Evolutionary conservation across 106 monocot genomes (phyloP).

Genomic region (Vanilla planifolia): DNA sequence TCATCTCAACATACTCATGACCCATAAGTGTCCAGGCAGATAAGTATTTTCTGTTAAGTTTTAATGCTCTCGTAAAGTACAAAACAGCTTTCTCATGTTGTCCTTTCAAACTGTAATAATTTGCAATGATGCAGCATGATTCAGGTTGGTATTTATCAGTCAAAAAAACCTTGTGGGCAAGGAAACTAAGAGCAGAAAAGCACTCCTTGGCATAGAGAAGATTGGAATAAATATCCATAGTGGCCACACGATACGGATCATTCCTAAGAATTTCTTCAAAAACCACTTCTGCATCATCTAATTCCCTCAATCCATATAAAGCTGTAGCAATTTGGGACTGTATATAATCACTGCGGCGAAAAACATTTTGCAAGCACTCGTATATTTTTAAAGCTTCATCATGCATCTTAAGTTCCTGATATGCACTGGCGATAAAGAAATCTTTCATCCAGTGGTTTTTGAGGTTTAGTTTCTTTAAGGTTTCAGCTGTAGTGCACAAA

Average conservation of each 20-base stretch:
- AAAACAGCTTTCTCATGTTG: conserved; percentile 95
- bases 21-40: conserved; percentile 98
- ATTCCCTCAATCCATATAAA: conserved; percentile 74
- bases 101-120: conserved; percentile 95
- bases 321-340: conserved; percentile 86
- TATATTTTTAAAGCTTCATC: conserved; percentile 68
- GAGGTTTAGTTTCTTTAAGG: conserved; percentile 52
- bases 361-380: conserved; percentile 47
- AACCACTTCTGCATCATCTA: conserved; percentile 90
- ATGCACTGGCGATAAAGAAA: conserved; percentile 78
- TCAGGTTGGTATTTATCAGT: conserved; percentile 94
- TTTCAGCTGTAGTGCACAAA: conserved; percentile 65
- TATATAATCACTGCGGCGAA: conserved; percentile 73
- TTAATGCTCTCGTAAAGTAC: conserved; percentile 88
- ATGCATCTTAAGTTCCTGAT: conserved; percentile 85
- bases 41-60: conserved; percentile 79
- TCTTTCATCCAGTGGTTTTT: conserved; percentile 99
- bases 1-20: conserved; percentile 99
- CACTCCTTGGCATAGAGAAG: conserved; percentile 92
- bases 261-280: conserved; percentile 92
- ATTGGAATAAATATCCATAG: conserved; percentile 96
- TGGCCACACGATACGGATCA: conserved; percentile 87
- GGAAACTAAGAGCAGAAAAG: conserved; percentile 66
- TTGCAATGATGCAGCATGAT: conserved; percentile 93
- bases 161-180: conserved; percentile 92